Conservation (phyloP, 176 grass and related monocot species). For the Hyparrhenia diplandra region DNA sequence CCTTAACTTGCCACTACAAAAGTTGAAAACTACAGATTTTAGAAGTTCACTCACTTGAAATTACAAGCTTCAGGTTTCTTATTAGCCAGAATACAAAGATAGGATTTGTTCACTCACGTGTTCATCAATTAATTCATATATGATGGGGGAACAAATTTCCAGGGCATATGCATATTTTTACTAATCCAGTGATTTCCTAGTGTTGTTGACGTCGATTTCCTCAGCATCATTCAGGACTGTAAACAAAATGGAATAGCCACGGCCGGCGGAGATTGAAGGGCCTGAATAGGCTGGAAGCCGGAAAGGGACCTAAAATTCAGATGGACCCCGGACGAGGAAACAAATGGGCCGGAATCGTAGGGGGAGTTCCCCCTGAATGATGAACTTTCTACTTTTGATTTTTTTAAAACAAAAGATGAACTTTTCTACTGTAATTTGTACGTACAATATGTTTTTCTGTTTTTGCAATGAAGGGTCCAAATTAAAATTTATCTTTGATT, state of each 20-base stretch:
- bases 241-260: too few species aligned
- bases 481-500: too few species aligned
- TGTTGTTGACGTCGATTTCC: constrained; percentile 79
- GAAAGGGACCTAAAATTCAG: not conserved
- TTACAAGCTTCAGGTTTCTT: not conserved
- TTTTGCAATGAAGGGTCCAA: too few species aligned
- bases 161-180: not conserved
- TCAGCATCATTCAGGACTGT: constrained; percentile 84
- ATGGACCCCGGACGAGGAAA: not conserved
- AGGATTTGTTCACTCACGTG: constrained; percentile 37
- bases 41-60: not conserved
- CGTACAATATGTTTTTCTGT: too few species aligned
- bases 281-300: not conserved
- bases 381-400: too few species aligned
- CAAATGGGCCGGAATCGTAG: not conserved
- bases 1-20: constrained; percentile 44
- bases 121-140: constrained; percentile 46
- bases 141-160: not conserved
- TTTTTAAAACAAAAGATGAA: too few species aligned
- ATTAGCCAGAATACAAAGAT: not conserved
- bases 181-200: constrained; percentile 71
- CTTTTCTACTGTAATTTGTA: not conserved
- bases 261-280: too few species aligned
- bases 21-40: not conserved
- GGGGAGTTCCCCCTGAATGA: too few species aligned